Percentiles rank a stretch among this genome's conserved stretches.
These are phyloP conservation scores for Monascus ruber DNA, from an alignment of 2,329 filamentous ascomycete genomes.

Conservation along the genomic window DNA sequence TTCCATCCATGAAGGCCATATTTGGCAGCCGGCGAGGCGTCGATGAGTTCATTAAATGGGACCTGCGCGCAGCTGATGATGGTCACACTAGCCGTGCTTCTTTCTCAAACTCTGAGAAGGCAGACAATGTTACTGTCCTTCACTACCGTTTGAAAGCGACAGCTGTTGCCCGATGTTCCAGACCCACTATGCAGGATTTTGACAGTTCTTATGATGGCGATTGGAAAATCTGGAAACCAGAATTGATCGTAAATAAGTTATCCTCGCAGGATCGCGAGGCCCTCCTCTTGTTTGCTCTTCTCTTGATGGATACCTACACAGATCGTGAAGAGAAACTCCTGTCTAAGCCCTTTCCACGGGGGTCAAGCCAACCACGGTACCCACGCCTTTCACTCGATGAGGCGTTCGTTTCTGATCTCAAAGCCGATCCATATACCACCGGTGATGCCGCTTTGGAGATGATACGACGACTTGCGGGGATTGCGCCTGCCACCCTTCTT, in stretches of 20 bases:
- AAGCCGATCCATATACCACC: neutral
- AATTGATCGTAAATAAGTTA: neutral
- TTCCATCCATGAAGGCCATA: neutral
- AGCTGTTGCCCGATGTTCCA: neutral
- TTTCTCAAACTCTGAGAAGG: neutral
- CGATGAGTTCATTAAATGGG: neutral
- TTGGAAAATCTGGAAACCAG: neutral
- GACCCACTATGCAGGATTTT: neutral
- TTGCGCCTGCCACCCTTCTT: slow-evolving; percentile 4
- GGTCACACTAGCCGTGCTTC: neutral
- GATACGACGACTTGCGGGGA: neutral
- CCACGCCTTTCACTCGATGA: neutral
- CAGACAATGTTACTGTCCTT: neutral
- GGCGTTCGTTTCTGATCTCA: slow-evolving; percentile 2
- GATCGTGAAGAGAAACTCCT: neutral
- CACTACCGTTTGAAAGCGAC: neutral
- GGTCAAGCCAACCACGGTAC: slow-evolving; percentile 1
- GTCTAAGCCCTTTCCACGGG: slow-evolving; percentile 2
- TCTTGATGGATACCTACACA: slow-evolving; percentile 7
- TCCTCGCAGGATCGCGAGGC: slow-evolving; percentile 4
- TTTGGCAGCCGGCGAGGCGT: neutral
- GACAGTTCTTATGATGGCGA: neutral
- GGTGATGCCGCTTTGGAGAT: slow-evolving; percentile 1
- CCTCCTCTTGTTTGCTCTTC: slow-evolving; percentile 6
- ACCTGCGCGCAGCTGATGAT: neutral